Percentiles rank a stretch among this genome's conserved stretches.
These are phyloP conservation scores for Triadica sebifera DNA, from an alignment of 345 rosid genomes.

Conservation along the genomic window DNA sequence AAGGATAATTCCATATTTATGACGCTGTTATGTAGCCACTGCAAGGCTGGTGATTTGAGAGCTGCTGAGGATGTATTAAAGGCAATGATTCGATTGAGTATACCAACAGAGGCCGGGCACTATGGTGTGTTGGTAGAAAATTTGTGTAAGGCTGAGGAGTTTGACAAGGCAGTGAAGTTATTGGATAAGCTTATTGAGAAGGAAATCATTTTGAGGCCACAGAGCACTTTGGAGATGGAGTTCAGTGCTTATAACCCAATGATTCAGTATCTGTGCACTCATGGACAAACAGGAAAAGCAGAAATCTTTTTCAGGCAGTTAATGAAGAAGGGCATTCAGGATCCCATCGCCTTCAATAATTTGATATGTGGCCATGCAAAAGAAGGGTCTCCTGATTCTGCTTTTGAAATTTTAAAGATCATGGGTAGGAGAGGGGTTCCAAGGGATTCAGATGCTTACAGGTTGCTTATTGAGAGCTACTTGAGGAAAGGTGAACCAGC, in stretches of 20 bases:
- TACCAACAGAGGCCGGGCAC: constrained; percentile 80
- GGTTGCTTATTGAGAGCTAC: constrained; percentile 73
- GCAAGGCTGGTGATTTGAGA: constrained; percentile 58
- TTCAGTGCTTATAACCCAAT: constrained; percentile 63
- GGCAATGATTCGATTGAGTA: constrained; percentile 70
- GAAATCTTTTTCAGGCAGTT: constrained; percentile 81
- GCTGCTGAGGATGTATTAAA: constrained; percentile 75
- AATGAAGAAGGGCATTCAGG: constrained; percentile 81
- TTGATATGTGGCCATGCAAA: constrained; percentile 71
- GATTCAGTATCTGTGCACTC: constrained; percentile 63
- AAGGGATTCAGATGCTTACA: constrained; percentile 68
- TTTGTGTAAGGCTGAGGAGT: constrained; percentile 64
- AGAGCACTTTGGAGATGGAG: constrained; percentile 57
- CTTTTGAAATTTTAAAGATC: constrained; percentile 78
- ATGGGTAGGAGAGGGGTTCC: constrained; percentile 77
- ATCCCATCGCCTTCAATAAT: constrained; percentile 67
- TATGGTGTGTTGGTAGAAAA: constrained; percentile 76
- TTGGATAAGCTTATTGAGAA: constrained; percentile 71
- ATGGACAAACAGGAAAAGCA: constrained; percentile 72
- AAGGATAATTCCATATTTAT: constrained; percentile 71
- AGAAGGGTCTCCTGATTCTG: constrained; percentile 76
- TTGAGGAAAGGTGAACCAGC: constrained; percentile 91
- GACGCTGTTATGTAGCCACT: constrained; percentile 57
- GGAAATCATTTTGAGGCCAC: constrained; percentile 76
- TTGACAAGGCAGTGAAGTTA: constrained; percentile 63